phyloP scores from a whole-genome alignment of 345 rosid genomes.

The Lepidium sativum region DNA sequence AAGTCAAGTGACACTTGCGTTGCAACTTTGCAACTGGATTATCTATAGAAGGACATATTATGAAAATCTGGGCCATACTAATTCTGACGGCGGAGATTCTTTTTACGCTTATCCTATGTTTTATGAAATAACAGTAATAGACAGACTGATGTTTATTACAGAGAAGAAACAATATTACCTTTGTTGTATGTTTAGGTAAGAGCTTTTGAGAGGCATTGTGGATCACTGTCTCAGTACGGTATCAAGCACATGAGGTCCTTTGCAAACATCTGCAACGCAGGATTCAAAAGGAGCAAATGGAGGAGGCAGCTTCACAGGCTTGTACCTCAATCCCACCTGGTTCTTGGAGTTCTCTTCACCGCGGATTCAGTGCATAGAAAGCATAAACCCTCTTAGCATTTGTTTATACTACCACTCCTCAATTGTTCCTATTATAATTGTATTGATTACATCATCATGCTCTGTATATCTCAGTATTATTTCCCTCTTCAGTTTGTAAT shows the following conservation, averaged over 20 bases:
- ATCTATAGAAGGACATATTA: background rate
- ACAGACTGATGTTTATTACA: background rate
- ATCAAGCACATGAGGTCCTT: slow-evolving; percentile 94
- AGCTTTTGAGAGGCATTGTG: slow-evolving; percentile 80
- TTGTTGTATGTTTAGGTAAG: slow-evolving; percentile 47
- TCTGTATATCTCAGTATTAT: slow-evolving; percentile 8
- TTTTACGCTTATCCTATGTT: background rate
- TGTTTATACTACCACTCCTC: background rate
- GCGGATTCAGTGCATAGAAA: slow-evolving; percentile 72
- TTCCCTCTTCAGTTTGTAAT: background rate
- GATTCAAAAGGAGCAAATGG: slow-evolving; percentile 52
- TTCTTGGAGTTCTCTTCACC: slow-evolving; percentile 76
- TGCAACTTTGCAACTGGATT: background rate
- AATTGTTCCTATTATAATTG: background rate
- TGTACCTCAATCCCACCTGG: slow-evolving; percentile 58
- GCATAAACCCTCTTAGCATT: background rate
- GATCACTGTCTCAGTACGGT: slow-evolving; percentile 84
- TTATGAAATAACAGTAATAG: background rate
- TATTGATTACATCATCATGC: background rate
- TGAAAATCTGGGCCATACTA: background rate
- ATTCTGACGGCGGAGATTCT: background rate
- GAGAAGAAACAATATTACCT: background rate
- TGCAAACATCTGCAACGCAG: slow-evolving; percentile 86
- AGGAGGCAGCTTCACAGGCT: slow-evolving; percentile 85
- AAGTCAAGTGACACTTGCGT: background rate